Conservation (phyloP, 106 monocot species). For the Allium fistulosum region DNA sequence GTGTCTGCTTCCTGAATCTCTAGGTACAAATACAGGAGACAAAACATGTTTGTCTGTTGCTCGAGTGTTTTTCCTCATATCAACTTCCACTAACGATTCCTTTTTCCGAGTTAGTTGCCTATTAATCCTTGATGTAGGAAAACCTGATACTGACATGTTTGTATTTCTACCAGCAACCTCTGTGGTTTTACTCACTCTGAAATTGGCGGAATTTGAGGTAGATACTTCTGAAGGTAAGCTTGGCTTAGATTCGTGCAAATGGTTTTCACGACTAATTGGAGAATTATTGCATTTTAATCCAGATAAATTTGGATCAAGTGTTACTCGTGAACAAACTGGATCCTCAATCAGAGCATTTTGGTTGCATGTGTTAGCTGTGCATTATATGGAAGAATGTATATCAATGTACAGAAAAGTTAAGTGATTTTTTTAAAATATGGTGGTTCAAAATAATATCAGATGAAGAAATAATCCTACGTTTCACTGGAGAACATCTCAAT, state of each 20-base stretch:
- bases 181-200: slow-evolving; percentile 16
- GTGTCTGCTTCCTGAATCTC: slow-evolving; percentile 20
- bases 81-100: slow-evolving; percentile 10
- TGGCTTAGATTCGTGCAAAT: slow-evolving; percentile 26
- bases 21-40: slow-evolving; percentile 46
- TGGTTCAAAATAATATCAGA: background rate
- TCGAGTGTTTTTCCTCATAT: slow-evolving; percentile 17
- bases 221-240: slow-evolving; percentile 30
- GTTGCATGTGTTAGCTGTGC: slow-evolving; percentile 29
- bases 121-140: slow-evolving; percentile 8
- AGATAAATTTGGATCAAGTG: slow-evolving; percentile 16
- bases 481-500: slow-evolving; percentile 9
- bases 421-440: background rate
- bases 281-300: slow-evolving; percentile 24
- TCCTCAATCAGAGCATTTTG: slow-evolving; percentile 18
- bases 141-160: slow-evolving; percentile 19
- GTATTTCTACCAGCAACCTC: slow-evolving; percentile 16
- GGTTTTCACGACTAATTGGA: slow-evolving; percentile 5
- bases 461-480: slow-evolving; percentile 25
- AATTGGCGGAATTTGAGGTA: slow-evolving; percentile 17
- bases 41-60: slow-evolving; percentile 22
- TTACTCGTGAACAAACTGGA: slow-evolving; percentile 15
- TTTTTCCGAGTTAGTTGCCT: slow-evolving; percentile 33
- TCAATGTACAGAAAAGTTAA: slow-evolving; percentile 6
- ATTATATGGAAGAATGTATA: slow-evolving; percentile 1